Percentiles rank a stretch among this genome's conserved stretches.
Conservation (phyloP, 2,329 filamentous ascomycete genomes). For the Bertia moriformis region DNA sequence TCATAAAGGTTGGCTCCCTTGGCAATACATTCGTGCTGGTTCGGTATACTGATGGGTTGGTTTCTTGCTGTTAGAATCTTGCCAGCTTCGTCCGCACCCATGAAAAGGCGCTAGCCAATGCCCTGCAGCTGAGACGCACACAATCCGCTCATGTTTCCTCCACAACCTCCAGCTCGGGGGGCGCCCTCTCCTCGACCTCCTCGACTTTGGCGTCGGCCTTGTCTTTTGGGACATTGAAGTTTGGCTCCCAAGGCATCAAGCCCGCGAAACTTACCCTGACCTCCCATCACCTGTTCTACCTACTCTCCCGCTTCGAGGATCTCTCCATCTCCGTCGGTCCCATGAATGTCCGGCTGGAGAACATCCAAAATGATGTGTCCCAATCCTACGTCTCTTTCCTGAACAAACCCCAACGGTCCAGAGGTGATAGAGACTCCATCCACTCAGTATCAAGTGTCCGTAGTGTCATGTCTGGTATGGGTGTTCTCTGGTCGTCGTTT, state of each 20-base stretch:
- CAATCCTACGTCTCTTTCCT: constrained; percentile 92
- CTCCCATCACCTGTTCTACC: constrained; percentile 90
- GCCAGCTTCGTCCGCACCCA: constrained; percentile 92
- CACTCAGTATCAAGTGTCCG: constrained; percentile 92
- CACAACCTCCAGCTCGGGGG: constrained; percentile 42
- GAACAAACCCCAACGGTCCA: constrained; percentile 66
- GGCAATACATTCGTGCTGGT: no score
- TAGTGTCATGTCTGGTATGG: constrained; percentile 96
- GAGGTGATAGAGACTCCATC: constrained; percentile 78
- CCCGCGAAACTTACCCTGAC: constrained; percentile 84
- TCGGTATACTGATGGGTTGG: no score
- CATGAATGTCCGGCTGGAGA: constrained; percentile 91
- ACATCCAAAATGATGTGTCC: constrained; percentile 74
- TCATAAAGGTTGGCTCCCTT: constrained; percentile 58
- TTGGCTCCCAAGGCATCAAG: constrained; percentile 73
- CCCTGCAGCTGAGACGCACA: constrained; percentile 67
- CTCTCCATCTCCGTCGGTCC: constrained; percentile 79
- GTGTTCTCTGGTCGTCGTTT: constrained; percentile 77
- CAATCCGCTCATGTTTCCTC: constrained; percentile 40
- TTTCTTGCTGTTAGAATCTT: constrained; percentile 55
- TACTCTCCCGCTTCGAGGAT: constrained; percentile 89
- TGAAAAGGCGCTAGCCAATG: constrained; percentile 93
- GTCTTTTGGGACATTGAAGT: constrained; percentile 71
- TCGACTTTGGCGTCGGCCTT: constrained; percentile 68
- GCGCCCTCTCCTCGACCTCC: constrained; percentile 52